phyloP scores from a whole-genome alignment of 2,329 filamentous ascomycete genomes.

The Cladobotryum protrusum region DNA sequence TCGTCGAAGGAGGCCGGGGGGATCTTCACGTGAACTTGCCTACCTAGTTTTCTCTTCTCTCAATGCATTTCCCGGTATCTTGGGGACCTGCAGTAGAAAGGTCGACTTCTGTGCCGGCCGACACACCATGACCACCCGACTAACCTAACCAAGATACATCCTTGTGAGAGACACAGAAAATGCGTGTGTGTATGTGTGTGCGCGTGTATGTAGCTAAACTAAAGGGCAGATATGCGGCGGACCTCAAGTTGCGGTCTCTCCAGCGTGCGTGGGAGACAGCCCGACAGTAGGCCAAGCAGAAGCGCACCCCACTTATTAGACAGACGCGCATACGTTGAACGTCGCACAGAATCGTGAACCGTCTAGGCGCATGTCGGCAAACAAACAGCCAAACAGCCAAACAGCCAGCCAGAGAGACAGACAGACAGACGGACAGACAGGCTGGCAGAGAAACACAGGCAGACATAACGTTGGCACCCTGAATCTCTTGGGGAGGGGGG shows the following conservation, averaged over 20 bases:
- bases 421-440: too few species aligned
- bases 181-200: too few species aligned
- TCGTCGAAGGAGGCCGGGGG: too few species aligned
- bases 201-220: too few species aligned
- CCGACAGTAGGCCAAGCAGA: too few species aligned
- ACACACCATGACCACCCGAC: neutral
- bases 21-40: neutral
- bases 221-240: neutral
- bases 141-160: neutral
- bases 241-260: neutral
- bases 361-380: too few species aligned
- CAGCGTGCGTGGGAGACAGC: neutral
- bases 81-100: constrained; percentile 12
- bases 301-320: too few species aligned
- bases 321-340: too few species aligned
- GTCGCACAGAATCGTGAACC: too few species aligned
- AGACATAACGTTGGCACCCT: neutral
- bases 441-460: too few species aligned
- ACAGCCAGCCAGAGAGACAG: too few species aligned
- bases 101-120: constrained; percentile 7
- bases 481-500: neutral
- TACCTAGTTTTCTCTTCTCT: constrained; percentile 8
- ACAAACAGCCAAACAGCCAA: too few species aligned
- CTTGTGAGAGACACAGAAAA: neutral
- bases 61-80: constrained; percentile 1